Conservation (phyloP, 2,329 filamentous ascomycete genomes). For the Knufia fluminis region DNA sequence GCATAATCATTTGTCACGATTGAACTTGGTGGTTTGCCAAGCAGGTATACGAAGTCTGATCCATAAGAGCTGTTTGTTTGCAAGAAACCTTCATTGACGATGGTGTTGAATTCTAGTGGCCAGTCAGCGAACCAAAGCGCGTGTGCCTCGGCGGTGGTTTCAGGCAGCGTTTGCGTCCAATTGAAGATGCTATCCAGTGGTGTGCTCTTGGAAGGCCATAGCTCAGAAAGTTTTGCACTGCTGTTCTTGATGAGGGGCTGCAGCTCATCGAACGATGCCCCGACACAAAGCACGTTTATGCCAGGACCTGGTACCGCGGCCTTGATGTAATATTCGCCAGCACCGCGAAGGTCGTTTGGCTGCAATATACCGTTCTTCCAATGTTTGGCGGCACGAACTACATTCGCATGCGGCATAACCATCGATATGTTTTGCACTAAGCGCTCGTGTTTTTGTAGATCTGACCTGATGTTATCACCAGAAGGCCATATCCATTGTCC, state of each 20-base stretch:
- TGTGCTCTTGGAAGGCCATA: slow-evolving; percentile 47
- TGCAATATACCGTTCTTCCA: slow-evolving; percentile 59
- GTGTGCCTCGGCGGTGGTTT: too few species aligned
- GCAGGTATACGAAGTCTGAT: slow-evolving; percentile 54
- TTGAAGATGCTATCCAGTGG: slow-evolving; percentile 59
- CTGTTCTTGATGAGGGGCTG: slow-evolving; percentile 53
- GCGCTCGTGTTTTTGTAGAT: slow-evolving; percentile 43
- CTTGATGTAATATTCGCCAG: slow-evolving; percentile 58
- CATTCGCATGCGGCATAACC: slow-evolving; percentile 64
- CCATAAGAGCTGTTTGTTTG: slow-evolving; percentile 24
- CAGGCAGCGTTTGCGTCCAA: too few species aligned
- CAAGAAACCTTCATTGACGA: slow-evolving; percentile 50
- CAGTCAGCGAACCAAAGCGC: slow-evolving; percentile 47
- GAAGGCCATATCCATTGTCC: slow-evolving; percentile 57
- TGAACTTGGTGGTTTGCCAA: slow-evolving; percentile 42
- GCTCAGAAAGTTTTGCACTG: slow-evolving; percentile 25
- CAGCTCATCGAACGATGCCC: slow-evolving; percentile 52
- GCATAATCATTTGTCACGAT: slow-evolving; percentile 45
- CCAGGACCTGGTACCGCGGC: slow-evolving; percentile 63
- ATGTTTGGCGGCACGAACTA: slow-evolving; percentile 56
- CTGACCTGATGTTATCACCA: slow-evolving; percentile 43
- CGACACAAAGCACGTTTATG: slow-evolving; percentile 64
- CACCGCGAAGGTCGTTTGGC: slow-evolving; percentile 53
- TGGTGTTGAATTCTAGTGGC: slow-evolving; percentile 57
- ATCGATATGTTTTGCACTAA: slow-evolving; percentile 68